Evolutionary conservation across 306 rosid species (phyloP).

Genomic region (Lupinus albus): DNA sequence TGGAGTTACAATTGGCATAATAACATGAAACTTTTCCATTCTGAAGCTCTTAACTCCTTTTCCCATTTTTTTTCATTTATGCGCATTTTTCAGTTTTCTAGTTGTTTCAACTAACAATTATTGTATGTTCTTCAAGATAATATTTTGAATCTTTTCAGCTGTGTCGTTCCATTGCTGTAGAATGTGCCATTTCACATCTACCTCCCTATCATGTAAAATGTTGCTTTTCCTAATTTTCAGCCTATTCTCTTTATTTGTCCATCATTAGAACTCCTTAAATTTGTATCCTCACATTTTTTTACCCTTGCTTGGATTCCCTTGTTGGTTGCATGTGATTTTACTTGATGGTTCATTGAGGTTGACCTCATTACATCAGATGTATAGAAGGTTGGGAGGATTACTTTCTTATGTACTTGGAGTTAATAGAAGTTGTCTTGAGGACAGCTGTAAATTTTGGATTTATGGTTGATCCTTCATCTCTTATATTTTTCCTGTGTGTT

Average conservation of each 20-base stretch:
- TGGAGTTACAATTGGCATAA: neutral
- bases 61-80: neutral
- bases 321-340: neutral
- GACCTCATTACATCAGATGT: neutral
- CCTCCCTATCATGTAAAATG: neutral
- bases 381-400: conserved; percentile 18
- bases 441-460: conserved; percentile 12
- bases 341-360: conserved; percentile 21
- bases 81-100: neutral
- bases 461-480: conserved; percentile 15
- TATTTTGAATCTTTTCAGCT: neutral
- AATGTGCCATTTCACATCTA: neutral
- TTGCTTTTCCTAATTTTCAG: neutral
- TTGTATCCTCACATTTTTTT: neutral
- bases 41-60: neutral
- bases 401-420: conserved; percentile 3
- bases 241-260: neutral
- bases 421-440: neutral
- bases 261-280: neutral
- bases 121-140: neutral
- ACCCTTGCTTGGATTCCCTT: neutral
- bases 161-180: neutral
- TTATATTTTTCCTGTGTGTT: neutral
- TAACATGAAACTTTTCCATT: neutral
- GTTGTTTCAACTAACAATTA: conserved; percentile 5